Base-by-base conservation (phyloP, 768 basidiomycete genomes). In the Phanerochaete sordida region DNA sequence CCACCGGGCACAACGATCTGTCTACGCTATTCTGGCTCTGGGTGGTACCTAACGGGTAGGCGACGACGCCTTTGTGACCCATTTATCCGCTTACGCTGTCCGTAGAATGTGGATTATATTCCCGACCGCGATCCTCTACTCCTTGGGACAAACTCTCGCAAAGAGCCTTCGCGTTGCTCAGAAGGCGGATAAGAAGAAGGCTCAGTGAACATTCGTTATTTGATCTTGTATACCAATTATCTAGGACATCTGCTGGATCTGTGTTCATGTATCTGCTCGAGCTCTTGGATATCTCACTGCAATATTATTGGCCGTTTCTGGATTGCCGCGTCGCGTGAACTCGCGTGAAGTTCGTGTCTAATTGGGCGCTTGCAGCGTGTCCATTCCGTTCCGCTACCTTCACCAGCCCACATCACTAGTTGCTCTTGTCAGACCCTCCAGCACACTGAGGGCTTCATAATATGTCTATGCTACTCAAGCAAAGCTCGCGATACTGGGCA, bases 21-120 rank as follows among this genome's bases (percentile, higher is more conserved):
- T 62, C 67, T 47, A 77, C 80, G 31, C 71, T 90, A 45, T 21
- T 90, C 27, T 50, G 84, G 21, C 81, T 83, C 55, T 95, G 85
- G 84, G 77, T 92, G 57, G 68, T 92, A 47, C 90, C 93, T 0
- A 93, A 93, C 63, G 91, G 88, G 90, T 90, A 65, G 53, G 87
- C 70, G n/a, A 12, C 70, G n/a, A 12, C 24, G 21, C 48, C 30
- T 47, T 46, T 51, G 15, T 12, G 19, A 6, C 31, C 47, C 13
- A n/a, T 27, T 35, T 28, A 43, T 19, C 45, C n/a, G 28, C 44
- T 57, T 27, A 13, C 44, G 26, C 27, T 16, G 44, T 21, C 27
- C 35, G 27, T 30, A 46, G 31, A 26, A 24, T 59, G n/a, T 94
- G 93, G 93, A 73, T 95, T 57, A 68, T 93, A 45, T 66, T 93